These are phyloP conservation scores for Daedalea quercina DNA, from an alignment of 768 basidiomycete genomes.

Conservation along the genomic window DNA sequence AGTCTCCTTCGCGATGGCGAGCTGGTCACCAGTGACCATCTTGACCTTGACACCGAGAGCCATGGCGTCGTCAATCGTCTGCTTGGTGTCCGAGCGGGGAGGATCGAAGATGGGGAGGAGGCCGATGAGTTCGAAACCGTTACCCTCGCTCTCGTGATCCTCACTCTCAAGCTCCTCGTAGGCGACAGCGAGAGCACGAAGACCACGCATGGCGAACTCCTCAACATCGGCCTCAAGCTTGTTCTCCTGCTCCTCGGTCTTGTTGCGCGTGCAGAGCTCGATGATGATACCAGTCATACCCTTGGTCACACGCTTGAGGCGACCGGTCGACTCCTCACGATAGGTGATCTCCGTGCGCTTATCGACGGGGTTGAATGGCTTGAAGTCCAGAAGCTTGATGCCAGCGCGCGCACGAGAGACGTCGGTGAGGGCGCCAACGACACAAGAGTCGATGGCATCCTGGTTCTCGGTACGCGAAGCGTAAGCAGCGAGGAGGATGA, in stretches of 20 bases:
- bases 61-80: constrained; percentile 96
- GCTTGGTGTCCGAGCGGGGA: constrained; percentile 96
- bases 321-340: constrained; percentile 89
- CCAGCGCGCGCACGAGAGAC: constrained; percentile 72
- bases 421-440: constrained; percentile 76
- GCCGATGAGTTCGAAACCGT: constrained; percentile 96
- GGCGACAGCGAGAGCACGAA: constrained; percentile 94
- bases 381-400: constrained; percentile 97
- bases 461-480: constrained; percentile 98
- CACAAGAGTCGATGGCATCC: constrained; percentile 91
- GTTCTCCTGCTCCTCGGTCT: constrained; percentile 89
- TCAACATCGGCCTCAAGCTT: constrained; percentile 92
- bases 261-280: constrained; percentile 95
- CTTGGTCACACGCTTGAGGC: constrained; percentile 98
- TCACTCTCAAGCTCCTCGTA: constrained; percentile 87
- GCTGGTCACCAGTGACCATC: constrained; percentile 99
- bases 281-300: constrained; percentile 99
- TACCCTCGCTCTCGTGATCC: constrained; percentile 81
- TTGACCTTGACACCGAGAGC: constrained; percentile 96
- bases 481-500: constrained; percentile 91
- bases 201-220: constrained; percentile 92
- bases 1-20: constrained; percentile 99
- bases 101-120: constrained; percentile 97
- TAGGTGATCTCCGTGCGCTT: constrained; percentile 99
- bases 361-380: constrained; percentile 99